Conservation (phyloP, 257 asterid species). For the Mitragyna speciosa region DNA sequence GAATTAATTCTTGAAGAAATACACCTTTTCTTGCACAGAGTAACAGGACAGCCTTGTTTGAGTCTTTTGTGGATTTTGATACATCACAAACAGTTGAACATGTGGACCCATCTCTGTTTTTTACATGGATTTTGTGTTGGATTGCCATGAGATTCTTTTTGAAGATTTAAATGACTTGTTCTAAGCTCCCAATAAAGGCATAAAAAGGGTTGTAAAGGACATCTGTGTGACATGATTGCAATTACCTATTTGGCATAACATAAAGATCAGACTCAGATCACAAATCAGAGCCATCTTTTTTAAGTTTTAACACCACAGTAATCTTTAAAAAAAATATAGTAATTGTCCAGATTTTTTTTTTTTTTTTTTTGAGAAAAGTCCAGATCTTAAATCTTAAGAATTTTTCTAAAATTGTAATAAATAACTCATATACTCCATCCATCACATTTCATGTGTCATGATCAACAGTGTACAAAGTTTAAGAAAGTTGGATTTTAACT, state of each 20-base stretch:
- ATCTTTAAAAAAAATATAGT: no score
- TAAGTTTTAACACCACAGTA: no score
- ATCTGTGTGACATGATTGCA: neutral
- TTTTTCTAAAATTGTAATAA: neutral
- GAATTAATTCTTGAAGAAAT: conserved; percentile 21
- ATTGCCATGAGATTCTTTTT: conserved; percentile 25
- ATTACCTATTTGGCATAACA: neutral
- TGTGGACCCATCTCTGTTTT: conserved; percentile 21
- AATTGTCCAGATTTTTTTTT: no score
- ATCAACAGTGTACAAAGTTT: no score
- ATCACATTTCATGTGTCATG: no score
- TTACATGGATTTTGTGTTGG: conserved; percentile 46
- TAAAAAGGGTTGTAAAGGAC: conserved; percentile 1
- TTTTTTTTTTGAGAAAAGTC: neutral
- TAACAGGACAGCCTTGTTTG: conserved; percentile 40
- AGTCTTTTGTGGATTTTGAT: conserved; percentile 33
- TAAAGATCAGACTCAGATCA: no score
- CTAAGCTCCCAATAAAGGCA: conserved; percentile 19
- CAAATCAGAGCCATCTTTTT: neutral
- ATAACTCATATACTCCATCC: no score
- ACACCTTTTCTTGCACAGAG: conserved; percentile 45
- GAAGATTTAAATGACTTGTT: neutral
- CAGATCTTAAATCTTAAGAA: neutral
- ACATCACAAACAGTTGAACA: conserved; percentile 24
- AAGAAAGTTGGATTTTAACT: no score